Percentiles rank a stretch among this genome's conserved stretches.
Conservation (phyloP, 2,329 filamentous ascomycete species). For the Ampelomyces quisqualis region DNA sequence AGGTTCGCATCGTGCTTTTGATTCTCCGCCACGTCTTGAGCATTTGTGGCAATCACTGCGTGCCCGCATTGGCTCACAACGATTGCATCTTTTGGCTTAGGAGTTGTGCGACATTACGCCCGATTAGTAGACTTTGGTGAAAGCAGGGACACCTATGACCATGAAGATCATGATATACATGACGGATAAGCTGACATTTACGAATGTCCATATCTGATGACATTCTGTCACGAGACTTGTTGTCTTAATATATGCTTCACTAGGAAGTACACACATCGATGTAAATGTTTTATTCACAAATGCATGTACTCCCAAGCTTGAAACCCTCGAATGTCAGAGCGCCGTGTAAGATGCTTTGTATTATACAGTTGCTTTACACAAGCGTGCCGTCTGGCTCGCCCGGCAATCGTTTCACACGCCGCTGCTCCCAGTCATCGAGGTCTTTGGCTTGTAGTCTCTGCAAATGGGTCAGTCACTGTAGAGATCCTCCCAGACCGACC, state of each 20-base stretch:
- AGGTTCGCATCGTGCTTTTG: constrained; percentile 7
- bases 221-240: constrained; percentile 7
- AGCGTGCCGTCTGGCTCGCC: constrained; percentile 88
- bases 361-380: constrained; percentile 19
- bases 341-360: background rate
- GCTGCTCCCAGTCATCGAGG: constrained; percentile 95
- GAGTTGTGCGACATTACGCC: constrained; percentile 14
- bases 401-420: constrained; percentile 82
- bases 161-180: constrained; percentile 19
- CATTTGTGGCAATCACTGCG: constrained; percentile 40
- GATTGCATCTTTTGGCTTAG: constrained; percentile 22
- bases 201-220: constrained; percentile 11
- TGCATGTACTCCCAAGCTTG: background rate
- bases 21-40: constrained; percentile 34
- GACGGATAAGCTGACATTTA: constrained; percentile 12
- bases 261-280: constrained; percentile 14
- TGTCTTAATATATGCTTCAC: constrained; percentile 14
- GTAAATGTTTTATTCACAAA: too few relatives aligned
- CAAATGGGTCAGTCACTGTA: constrained; percentile 13
- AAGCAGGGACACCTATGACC: constrained; percentile 1
- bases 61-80: constrained; percentile 32
- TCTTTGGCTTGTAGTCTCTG: constrained; percentile 84
- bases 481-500: background rate
- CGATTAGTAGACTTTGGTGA: background rate
- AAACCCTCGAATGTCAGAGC: background rate